A percentile compares a stretch with the other conserved stretches of the same genome.
phyloP scores from a whole-genome alignment of 208 protist genomes.

The Angomonas ambiguus region DNA sequence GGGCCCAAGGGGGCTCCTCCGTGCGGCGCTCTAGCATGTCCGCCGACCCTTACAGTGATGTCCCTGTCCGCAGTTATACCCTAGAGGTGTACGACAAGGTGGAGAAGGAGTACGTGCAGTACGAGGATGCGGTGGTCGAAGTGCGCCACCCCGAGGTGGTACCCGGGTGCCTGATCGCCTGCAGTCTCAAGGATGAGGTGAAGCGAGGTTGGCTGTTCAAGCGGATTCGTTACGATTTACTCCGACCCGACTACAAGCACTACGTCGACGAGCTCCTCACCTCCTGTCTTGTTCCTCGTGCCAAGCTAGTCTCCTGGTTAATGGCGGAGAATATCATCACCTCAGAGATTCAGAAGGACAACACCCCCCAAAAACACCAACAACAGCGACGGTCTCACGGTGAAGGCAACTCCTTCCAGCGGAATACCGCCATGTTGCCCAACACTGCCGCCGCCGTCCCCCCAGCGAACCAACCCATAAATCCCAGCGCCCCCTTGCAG shows the following conservation, averaged over 20 bases:
- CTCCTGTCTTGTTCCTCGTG: constrained; percentile 57
- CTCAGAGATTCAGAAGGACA: constrained; percentile 23
- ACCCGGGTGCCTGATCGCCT: constrained; percentile 69
- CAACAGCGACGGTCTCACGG: not conserved
- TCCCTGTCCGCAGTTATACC: constrained; percentile 42
- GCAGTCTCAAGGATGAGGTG: constrained; percentile 49
- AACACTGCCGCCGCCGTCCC: not conserved
- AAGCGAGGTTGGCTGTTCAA: constrained; percentile 47
- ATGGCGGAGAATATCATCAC: constrained; percentile 46
- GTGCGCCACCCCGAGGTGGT: constrained; percentile 67
- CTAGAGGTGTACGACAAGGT: constrained; percentile 83
- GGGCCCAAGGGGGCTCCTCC: constrained; percentile 13
- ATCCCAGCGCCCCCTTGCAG: not conserved
- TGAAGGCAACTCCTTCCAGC: not conserved
- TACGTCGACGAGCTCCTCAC: constrained; percentile 62
- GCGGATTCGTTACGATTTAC: constrained; percentile 63
- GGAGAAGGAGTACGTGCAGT: constrained; percentile 77
- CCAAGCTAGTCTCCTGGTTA: constrained; percentile 67
- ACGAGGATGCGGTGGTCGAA: constrained; percentile 58
- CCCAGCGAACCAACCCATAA: not conserved
- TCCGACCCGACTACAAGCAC: constrained; percentile 67
- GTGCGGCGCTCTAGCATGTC: constrained; percentile 4
- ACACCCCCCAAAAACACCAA: not conserved
- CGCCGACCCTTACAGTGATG: constrained; percentile 13
- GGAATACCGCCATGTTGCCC: not conserved